These are phyloP conservation scores for Trebouxia sp. DNA, from an alignment of 139 green algal genomes.

Conservation along the genomic window DNA sequence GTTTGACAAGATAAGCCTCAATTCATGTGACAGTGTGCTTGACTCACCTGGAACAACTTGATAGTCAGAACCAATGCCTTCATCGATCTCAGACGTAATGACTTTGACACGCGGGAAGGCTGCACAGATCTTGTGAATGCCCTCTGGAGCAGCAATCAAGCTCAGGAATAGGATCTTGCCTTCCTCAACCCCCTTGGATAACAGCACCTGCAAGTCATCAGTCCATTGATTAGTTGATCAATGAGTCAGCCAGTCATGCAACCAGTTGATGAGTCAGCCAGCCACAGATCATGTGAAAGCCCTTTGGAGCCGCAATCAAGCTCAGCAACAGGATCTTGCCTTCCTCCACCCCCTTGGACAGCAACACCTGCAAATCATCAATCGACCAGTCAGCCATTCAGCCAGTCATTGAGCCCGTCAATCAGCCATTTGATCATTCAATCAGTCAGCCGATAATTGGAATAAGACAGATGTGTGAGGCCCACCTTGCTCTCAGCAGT, in stretches of 20 bases:
- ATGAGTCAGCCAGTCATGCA: no score
- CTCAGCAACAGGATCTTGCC: constrained; percentile 91
- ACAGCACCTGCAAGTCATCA: constrained; percentile 69
- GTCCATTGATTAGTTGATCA: not conserved
- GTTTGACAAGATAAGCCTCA: not conserved
- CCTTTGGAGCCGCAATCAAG: constrained; percentile 91
- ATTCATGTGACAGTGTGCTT: not conserved
- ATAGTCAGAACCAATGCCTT: constrained; percentile 73
- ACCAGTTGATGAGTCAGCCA: no score
- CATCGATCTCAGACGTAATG: constrained; percentile 96
- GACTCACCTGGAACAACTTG: constrained; percentile 80
- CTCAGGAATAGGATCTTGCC: constrained; percentile 91
- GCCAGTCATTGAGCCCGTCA: no score
- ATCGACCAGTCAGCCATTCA: no score
- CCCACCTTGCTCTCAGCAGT: no score
- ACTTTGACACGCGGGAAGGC: constrained; percentile 55
- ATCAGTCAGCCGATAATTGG: no score
- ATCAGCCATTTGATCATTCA: no score
- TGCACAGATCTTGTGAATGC: constrained; percentile 79
- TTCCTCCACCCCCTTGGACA: constrained; percentile 85
- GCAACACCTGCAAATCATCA: constrained; percentile 86
- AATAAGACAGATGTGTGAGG: no score
- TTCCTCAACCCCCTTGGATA: constrained; percentile 85
- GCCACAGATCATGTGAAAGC: constrained; percentile 82
- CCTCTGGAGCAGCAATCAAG: constrained; percentile 92